Base-by-base conservation (phyloP, 768 basidiomycete genomes). In the Boletus speciosus region DNA sequence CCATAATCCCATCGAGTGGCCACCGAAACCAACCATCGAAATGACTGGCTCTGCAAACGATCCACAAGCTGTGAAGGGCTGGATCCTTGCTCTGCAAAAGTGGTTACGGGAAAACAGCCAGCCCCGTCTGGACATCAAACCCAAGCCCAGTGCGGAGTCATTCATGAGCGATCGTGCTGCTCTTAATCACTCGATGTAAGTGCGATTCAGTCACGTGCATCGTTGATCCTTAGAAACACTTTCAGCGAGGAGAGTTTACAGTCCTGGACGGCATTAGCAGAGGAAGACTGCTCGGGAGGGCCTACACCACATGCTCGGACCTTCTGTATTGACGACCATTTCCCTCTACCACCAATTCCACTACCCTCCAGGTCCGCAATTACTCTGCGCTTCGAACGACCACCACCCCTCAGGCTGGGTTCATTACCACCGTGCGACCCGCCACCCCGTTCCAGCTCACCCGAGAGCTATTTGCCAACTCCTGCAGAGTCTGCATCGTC, bases 1-100 rank as follows among this genome's bases (percentile, higher is more conserved):
- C 59, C 84, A 87, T 58, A 98, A 99, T 66, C 95, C 95, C 4
- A 80, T 97, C 37, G 88, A 93, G 70, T 98, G 94, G 93, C 96
- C 96, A 0, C 88, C 91, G 7, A 79, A 75, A 56, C 54, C 74
- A 45, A 73, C 88, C 14, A 66, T 86, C 66, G 78, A 80, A 41
- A 63, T 68, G 16, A 66, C 72, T 11, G 72, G 67, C 41, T 74
- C 77, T 27, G 58, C 67, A 16, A 73, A 79, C 44, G 76, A 79
- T 53, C 69, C 74, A 32, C 77, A 81, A 47, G 75, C 75, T 16
- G 81, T 85, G 76, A 81, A 80, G 65, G 79, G 83, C 40, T 93
- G 92, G 87, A 83, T 96, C 49, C 72, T 73, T 37, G 73, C 73
- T 51, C 63, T 97, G 55, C 88, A 89, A 67, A 75, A 68, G 52